A percentile compares a stretch with the other conserved stretches of the same genome.
Evolutionary conservation across 192 early-diverging fungal species (phyloP).

Genomic region (Coemansia sp.): DNA sequence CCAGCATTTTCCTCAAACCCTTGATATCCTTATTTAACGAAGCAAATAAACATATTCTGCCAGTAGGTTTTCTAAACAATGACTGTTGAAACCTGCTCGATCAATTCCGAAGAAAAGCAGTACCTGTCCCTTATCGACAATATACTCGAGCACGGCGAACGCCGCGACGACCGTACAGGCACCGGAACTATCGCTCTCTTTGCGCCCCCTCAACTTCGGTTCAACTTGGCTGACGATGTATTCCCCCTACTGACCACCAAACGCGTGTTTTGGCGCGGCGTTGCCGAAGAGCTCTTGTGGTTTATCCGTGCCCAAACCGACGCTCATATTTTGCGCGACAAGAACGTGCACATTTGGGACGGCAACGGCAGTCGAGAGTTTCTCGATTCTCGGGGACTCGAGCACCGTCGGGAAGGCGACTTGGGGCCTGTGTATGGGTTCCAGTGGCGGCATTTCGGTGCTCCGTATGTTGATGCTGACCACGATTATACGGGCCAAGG

Average conservation of each 20-base stretch:
- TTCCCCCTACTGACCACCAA: conserved; percentile 96
- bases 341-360: conserved; percentile 81
- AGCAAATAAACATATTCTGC: conserved; percentile 7
- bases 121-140: conserved; percentile 76
- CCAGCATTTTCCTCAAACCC: too few relatives aligned
- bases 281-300: conserved; percentile 94
- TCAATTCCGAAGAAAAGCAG: conserved; percentile 73
- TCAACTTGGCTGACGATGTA: conserved; percentile 68
- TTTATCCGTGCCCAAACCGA: conserved; percentile 92
- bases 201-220: conserved; percentile 86
- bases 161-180: conserved; percentile 86
- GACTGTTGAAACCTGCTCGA: conserved; percentile 5
- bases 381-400: conserved; percentile 80
- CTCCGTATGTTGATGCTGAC: conserved; percentile 78
- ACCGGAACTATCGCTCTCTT: conserved; percentile 80
- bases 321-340: conserved; percentile 69
- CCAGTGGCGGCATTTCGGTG: conserved; percentile 99
- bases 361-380: conserved; percentile 89
- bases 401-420: conserved; percentile 77
- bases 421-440: conserved; percentile 97
- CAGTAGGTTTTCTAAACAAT: not conserved
- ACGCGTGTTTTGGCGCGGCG: conserved; percentile 85
- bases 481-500: conserved; percentile 87
- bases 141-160: conserved; percentile 73
- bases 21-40: not conserved